These are phyloP conservation scores for Fusarium avenaceum DNA, from an alignment of 2,329 filamentous ascomycete species.

Conservation along the genomic window DNA sequence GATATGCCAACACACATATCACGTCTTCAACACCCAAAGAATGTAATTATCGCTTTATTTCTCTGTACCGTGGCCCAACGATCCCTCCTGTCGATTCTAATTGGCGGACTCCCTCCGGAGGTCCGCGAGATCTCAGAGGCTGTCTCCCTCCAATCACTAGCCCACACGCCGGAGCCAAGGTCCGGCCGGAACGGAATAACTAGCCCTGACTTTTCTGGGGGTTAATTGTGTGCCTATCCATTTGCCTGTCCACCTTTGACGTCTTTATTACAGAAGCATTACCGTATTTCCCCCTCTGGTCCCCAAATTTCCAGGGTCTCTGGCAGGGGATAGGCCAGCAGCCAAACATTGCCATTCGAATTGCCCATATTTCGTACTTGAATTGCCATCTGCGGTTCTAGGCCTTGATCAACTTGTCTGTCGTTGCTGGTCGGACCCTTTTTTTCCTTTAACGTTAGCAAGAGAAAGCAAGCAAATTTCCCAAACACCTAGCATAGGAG, in stretches of 20 bases:
- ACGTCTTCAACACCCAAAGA: background rate
- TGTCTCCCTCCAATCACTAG: background rate
- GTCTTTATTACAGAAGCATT: slow-evolving; percentile 20
- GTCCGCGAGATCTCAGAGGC: background rate
- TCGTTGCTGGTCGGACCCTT: background rate
- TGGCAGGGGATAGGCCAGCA: slow-evolving; percentile 17
- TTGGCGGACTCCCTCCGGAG: slow-evolving; percentile 31
- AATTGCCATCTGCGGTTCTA: background rate
- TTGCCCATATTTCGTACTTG: background rate
- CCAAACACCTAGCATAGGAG: background rate
- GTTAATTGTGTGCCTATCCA: slow-evolving; percentile 2
- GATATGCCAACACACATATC: background rate
- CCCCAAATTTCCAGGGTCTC: slow-evolving; percentile 21
- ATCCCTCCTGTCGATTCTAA: background rate
- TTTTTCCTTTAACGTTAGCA: background rate
- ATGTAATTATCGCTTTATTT: slow-evolving; percentile 1
- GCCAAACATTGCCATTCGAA: slow-evolving; percentile 1
- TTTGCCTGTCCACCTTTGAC: slow-evolving; percentile 15
- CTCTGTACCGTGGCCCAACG: background rate
- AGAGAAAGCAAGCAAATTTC: slow-evolving; percentile 20
- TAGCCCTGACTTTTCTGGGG: slow-evolving; percentile 1
- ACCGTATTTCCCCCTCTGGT: background rate
- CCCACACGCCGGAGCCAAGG: slow-evolving; percentile 2
- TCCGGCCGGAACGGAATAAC: slow-evolving; percentile 20
- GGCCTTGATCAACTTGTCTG: background rate